A percentile compares a stretch with the other conserved stretches of the same genome.
Evolutionary conservation across 2,329 filamentous ascomycete species (phyloP).

Genomic region (Penicillium sp.): DNA sequence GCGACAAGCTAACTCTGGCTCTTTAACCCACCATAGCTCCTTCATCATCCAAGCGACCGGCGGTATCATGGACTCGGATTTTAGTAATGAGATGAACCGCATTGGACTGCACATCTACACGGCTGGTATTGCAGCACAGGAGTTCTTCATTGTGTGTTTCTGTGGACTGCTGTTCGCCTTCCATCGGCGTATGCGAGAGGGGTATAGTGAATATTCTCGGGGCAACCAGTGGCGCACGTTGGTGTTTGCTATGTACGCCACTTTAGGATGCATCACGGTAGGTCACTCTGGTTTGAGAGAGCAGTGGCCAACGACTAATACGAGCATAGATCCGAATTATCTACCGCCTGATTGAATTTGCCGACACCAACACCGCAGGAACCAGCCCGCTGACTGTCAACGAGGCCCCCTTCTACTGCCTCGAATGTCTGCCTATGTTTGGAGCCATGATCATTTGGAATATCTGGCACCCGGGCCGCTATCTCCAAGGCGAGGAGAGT

Average conservation of each 20-base stretch:
- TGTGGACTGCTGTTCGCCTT: not conserved
- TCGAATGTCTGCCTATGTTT: constrained; percentile 4
- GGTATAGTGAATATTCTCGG: not conserved
- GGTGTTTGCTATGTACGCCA: constrained; percentile 4
- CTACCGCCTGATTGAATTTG: constrained; percentile 6
- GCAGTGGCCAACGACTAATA: not conserved
- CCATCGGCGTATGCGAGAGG: constrained; percentile 1
- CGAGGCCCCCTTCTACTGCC: constrained; percentile 6
- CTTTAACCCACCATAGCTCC: not conserved
- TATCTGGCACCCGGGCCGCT: constrained; percentile 6
- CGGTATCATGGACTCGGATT: constrained; percentile 6
- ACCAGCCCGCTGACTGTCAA: constrained; percentile 2
- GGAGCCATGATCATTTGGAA: constrained; percentile 4
- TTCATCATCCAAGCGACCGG: constrained; percentile 6
- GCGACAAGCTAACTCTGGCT: not conserved
- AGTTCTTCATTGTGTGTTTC: constrained; percentile 4
- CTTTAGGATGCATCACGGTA: constrained; percentile 3
- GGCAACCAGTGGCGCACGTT: constrained; percentile 2
- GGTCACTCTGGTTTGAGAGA: not conserved
- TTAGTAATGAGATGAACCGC: constrained; percentile 1
- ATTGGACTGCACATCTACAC: constrained; percentile 4
- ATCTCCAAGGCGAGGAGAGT: constrained; percentile 5
- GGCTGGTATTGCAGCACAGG: constrained; percentile 4
- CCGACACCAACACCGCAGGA: constrained; percentile 1
- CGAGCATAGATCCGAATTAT: constrained; percentile 3